A percentile compares a stretch with the other conserved stretches of the same genome.
Evolutionary conservation across 192 early-diverging fungal genomes (phyloP).

Genomic region (Backusella macrospora): DNA sequence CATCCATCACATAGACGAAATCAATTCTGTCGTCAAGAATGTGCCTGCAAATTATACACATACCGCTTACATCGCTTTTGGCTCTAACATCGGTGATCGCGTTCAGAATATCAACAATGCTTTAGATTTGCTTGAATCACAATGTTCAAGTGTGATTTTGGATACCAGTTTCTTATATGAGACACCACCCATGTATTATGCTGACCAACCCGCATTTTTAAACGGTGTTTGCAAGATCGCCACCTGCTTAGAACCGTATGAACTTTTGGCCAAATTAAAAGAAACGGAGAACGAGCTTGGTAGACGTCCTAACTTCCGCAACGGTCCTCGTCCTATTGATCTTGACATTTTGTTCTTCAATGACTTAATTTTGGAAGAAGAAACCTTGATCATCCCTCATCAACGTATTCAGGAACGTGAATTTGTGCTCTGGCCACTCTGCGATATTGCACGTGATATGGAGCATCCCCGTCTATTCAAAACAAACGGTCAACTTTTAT

Average conservation of each 20-base stretch:
- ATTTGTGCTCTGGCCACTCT: slow-evolving; percentile 93
- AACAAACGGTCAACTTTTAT: slow-evolving; percentile 72
- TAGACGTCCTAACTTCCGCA: slow-evolving; percentile 62
- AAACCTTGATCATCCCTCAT: slow-evolving; percentile 89
- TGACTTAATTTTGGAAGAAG: slow-evolving; percentile 61
- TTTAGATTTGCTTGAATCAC: slow-evolving; percentile 54
- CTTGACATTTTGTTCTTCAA: slow-evolving; percentile 97
- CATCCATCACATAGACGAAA: slow-evolving; percentile 1
- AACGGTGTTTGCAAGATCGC: slow-evolving; percentile 87
- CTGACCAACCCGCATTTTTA: slow-evolving; percentile 89
- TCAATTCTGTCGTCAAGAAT: slow-evolving; percentile 24
- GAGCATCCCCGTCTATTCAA: slow-evolving; percentile 88
- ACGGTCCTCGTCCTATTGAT: slow-evolving; percentile 94
- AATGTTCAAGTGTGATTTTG: slow-evolving; percentile 52
- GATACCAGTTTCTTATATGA: slow-evolving; percentile 98
- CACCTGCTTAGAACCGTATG: slow-evolving; percentile 76
- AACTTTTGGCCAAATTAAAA: slow-evolving; percentile 78
- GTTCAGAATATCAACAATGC: slow-evolving; percentile 78
- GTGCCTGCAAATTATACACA: slow-evolving; percentile 51
- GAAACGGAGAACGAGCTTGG: slow-evolving; percentile 84
- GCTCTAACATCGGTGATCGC: slow-evolving; percentile 90
- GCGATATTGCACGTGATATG: slow-evolving; percentile 89
- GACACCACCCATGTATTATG: slow-evolving; percentile 94
- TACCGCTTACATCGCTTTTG: slow-evolving; percentile 80
- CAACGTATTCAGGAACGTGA: slow-evolving; percentile 84